A percentile compares a stretch with the other conserved stretches of the same genome.
These are phyloP conservation scores for Kokia cookei DNA, from an alignment of 441 rosid species.

Conservation along the genomic window DNA sequence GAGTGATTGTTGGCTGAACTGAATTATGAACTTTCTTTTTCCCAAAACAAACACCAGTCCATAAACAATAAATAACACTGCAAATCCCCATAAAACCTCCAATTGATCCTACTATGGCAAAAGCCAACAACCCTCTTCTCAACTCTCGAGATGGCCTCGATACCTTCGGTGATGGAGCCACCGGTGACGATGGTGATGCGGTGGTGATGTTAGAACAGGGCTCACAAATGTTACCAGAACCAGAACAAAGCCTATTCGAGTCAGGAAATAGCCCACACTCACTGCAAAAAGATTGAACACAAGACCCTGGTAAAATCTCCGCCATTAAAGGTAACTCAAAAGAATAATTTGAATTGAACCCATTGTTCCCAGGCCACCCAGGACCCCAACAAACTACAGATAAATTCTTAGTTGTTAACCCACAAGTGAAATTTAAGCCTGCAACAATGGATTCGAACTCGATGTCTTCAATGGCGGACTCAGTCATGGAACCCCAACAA, in stretches of 20 bases:
- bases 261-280: slow-evolving; percentile 45
- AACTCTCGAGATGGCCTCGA: slow-evolving; percentile 28
- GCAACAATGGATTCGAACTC: slow-evolving; percentile 64
- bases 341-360: slow-evolving; percentile 4
- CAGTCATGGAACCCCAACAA: slow-evolving; percentile 69
- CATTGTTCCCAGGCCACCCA: slow-evolving; percentile 27
- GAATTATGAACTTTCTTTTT: slow-evolving; percentile 59
- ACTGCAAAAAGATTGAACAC: slow-evolving; percentile 41
- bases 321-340: slow-evolving; percentile 26
- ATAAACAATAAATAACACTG: slow-evolving; percentile 52
- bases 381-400: slow-evolving; percentile 74
- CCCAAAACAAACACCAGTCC: slow-evolving; percentile 62
- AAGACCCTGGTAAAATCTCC: slow-evolving; percentile 68
- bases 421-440: slow-evolving; percentile 62
- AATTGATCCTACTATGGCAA: slow-evolving; percentile 60
- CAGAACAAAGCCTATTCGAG: slow-evolving; percentile 47
- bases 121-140: slow-evolving; percentile 49
- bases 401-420: slow-evolving; percentile 43
- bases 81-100: slow-evolving; percentile 60
- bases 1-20: slow-evolving; percentile 56
- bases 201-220: slow-evolving; percentile 22
- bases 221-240: slow-evolving; percentile 52
- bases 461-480: slow-evolving; percentile 14
- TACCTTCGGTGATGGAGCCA: background rate
- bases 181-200: slow-evolving; percentile 9